These are phyloP conservation scores for Tagetes patula DNA, from an alignment of 129 eudicot species.

Conservation along the genomic window DNA sequence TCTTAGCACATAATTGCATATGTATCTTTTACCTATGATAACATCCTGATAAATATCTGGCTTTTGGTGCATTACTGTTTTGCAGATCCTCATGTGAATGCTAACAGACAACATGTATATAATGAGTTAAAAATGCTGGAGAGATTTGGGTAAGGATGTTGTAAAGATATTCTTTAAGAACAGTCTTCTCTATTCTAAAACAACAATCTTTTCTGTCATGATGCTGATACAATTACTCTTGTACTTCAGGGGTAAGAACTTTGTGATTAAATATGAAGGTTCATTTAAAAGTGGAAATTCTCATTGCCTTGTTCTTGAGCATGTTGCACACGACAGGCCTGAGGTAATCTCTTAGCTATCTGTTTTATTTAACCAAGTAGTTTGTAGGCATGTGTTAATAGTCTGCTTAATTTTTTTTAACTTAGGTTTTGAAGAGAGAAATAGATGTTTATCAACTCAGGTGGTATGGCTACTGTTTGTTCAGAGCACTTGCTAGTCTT, in stretches of 20 bases:
- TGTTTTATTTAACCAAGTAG: background rate
- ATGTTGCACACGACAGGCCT: conserved; percentile 89
- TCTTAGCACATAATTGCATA: conserved; percentile 9
- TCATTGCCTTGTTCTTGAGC: conserved; percentile 86
- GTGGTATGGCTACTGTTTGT: conserved; percentile 92
- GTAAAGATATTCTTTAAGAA: conserved; percentile 7
- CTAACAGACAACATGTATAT: conserved; percentile 64
- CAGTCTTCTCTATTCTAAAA: conserved; percentile 16
- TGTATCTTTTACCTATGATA: conserved; percentile 13
- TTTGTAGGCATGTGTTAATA: conserved; percentile 1
- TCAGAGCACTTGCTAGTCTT: conserved; percentile 88
- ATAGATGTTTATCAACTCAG: conserved; percentile 63
- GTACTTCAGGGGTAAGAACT: conserved; percentile 75
- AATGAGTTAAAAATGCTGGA: conserved; percentile 92
- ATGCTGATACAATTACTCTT: conserved; percentile 15
- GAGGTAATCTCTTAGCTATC: conserved; percentile 50
- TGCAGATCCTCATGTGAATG: conserved; percentile 92
- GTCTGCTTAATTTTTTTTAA: background rate
- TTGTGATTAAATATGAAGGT: conserved; percentile 80
- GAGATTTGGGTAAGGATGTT: conserved; percentile 73
- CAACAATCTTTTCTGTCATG: conserved; percentile 2
- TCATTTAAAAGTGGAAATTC: conserved; percentile 67
- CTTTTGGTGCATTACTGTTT: conserved; percentile 29
- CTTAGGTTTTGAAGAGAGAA: conserved; percentile 67
- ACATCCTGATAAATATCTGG: conserved; percentile 4